Evolutionary conservation across 2,329 filamentous ascomycete species (phyloP), one percentile per base, ranked within the genome.

Genomic region (Penicillium hesseltinei): DNA sequence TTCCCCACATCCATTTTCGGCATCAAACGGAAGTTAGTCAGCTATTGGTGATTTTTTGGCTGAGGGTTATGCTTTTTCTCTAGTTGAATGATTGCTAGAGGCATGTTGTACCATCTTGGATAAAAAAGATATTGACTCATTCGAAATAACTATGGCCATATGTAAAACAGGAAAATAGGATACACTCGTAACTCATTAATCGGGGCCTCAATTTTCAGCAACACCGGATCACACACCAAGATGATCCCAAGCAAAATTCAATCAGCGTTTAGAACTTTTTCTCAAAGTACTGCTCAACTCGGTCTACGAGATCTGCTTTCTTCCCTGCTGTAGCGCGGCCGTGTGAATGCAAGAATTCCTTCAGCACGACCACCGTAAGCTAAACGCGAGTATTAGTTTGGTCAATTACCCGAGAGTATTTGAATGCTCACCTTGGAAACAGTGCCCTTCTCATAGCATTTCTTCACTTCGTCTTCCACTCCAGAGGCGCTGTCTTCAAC

Each of bases 231-330:
- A 6, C 25, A 19, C 21, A 17, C n/a, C 19, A 29, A 29, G 10
- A 44, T 35, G 39, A 45, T 44, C 29, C 39, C 4, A 35, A 35
- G 21, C 10, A 52, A 23, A 27, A 39, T 19, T 27, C 21, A 9
- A 17, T 17, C 23, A 27, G 17, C n/a, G 13, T 19, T 33, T 29
- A 50, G 67, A 54, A 75, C 58, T 79, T 80, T 46, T 67, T 65
- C 61, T 82, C 79, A 53, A 81, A 78, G 59, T 72, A 76, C 54
- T 75, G 74, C 59, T 82, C 79, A 33, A 82, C 74, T 38, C 75
- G 71, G 39, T 81, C 79, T n/a, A 82, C 69, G 33, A 82, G 69
- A 56, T 81, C 80, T 6, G 74, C 77, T 61, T 83, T 83, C 63
- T 80, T 82, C 2, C 80, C 79, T 23, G 71, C 66, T 10, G 68